Percentiles rank a stretch among this genome's conserved stretches.
Conservation (phyloP, 805 yeast genomes). For the Brettanomyces nanus region DNA sequence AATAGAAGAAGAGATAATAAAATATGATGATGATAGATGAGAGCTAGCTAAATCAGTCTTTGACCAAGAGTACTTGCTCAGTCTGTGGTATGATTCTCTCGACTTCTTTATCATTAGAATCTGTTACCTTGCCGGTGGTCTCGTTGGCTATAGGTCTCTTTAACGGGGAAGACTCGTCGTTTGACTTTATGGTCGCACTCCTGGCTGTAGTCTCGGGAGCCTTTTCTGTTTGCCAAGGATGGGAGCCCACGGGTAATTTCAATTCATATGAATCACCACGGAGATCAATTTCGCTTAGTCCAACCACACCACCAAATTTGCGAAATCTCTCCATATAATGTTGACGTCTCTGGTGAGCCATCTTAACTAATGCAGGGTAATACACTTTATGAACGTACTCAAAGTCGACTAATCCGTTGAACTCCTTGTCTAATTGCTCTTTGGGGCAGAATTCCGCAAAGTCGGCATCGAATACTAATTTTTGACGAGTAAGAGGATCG, state of each 20-base stretch:
- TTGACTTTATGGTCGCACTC: background rate
- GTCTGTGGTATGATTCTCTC: background rate
- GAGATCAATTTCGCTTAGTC: conserved; percentile 76
- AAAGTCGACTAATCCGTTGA: conserved; percentile 82
- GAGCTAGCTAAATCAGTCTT: no score
- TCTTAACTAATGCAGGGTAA: conserved; percentile 63
- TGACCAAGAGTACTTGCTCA: background rate
- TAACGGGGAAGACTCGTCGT: no score
- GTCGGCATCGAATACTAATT: conserved; percentile 86
- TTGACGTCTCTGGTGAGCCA: conserved; percentile 51
- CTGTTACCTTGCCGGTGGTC: background rate
- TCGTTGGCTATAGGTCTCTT: background rate
- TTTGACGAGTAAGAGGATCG: conserved; percentile 91
- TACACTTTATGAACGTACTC: conserved; percentile 72
- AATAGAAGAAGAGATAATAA: no score
- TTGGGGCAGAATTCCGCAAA: conserved; percentile 74
- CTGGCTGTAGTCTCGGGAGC: background rate
- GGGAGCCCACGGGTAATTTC: conserved; percentile 26
- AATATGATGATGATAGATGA: no score
- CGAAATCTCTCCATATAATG: conserved; percentile 62
- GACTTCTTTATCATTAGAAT: background rate
- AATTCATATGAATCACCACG: conserved; percentile 32
- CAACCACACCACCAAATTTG: conserved; percentile 63
- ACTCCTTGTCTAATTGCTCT: conserved; percentile 73
- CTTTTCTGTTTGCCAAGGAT: conserved; percentile 15